These are phyloP conservation scores for Plenodomus lindquistii DNA, from an alignment of 2,329 filamentous ascomycete species.

Conservation along the genomic window DNA sequence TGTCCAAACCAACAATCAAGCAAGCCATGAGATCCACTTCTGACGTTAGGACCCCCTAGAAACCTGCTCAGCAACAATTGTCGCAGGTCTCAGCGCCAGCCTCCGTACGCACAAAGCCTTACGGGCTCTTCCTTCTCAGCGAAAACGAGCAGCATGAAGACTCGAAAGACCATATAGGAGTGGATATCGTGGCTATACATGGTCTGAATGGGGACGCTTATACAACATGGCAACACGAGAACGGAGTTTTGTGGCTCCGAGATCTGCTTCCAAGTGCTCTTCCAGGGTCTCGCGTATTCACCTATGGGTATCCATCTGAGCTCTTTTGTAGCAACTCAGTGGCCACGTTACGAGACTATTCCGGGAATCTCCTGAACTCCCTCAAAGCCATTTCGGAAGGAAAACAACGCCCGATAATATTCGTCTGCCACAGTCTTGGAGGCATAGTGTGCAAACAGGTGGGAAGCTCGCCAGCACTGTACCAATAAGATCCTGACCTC, in stretches of 20 bases:
- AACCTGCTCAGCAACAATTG: constrained; percentile 1
- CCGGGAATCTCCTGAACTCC: constrained; percentile 15
- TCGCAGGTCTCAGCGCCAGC: constrained; percentile 5
- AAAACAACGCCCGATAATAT: constrained; percentile 21
- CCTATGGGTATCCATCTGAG: constrained; percentile 30
- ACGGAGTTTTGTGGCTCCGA: constrained; percentile 42
- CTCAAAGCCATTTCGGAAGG: constrained; percentile 10
- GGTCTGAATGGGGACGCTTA: constrained; percentile 47
- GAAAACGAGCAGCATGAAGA: constrained; percentile 6
- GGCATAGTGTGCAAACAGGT: constrained; percentile 30
- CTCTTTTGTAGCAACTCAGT: constrained; percentile 23
- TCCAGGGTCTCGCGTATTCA: constrained; percentile 23
- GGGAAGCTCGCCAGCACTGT: constrained; percentile 2
- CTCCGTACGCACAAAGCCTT: constrained; percentile 6
- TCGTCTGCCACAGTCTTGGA: constrained; percentile 27
- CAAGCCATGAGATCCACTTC: background rate
- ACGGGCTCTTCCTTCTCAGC: constrained; percentile 17
- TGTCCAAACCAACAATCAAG: constrained; percentile 5
- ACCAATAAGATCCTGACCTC: constrained; percentile 8
- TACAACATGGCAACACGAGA: constrained; percentile 45
- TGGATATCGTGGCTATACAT: constrained; percentile 48
- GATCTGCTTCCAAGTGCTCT: constrained; percentile 38
- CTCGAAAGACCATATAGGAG: constrained; percentile 11
- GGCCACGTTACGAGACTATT: constrained; percentile 19
- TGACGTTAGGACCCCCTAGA: background rate